Evolutionary conservation across 176 grass and related monocot genomes (phyloP).

Genomic region (Alloteropsis semialata): DNA sequence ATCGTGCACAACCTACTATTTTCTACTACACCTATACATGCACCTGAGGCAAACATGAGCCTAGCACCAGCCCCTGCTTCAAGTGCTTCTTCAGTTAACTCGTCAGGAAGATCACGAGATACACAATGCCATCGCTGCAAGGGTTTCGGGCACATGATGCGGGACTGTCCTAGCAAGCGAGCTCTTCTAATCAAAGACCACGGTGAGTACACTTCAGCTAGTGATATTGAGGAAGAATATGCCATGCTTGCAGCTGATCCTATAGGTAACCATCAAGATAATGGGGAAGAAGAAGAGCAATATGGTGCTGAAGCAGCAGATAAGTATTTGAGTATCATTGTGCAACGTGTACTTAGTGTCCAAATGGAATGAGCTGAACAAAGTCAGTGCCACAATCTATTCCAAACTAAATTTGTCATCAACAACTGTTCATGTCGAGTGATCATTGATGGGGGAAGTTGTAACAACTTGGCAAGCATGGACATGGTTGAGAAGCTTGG

Average conservation of each 20-base stretch:
- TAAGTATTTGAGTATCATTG: not conserved
- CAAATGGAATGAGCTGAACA: not conserved
- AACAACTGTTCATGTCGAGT: too few species aligned
- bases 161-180: not conserved
- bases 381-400: not conserved
- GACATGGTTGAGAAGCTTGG: not conserved
- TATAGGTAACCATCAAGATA: not conserved
- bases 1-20: not conserved
- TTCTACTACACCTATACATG: not conserved
- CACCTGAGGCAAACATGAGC: not conserved
- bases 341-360: not conserved
- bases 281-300: not conserved
- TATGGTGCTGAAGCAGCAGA: not conserved
- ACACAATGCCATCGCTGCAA: not conserved
- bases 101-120: not conserved
- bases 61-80: not conserved
- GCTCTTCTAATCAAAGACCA: not conserved
- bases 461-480: not conserved
- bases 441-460: not conserved
- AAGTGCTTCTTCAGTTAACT: not conserved
- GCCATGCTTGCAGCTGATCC: not conserved
- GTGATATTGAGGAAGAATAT: not conserved
- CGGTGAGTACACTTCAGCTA: not conserved
- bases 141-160: not conserved
- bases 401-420: slow-evolving; percentile 12